phyloP scores from a whole-genome alignment of 345 rosid species.

The Garcia nutans region DNA sequence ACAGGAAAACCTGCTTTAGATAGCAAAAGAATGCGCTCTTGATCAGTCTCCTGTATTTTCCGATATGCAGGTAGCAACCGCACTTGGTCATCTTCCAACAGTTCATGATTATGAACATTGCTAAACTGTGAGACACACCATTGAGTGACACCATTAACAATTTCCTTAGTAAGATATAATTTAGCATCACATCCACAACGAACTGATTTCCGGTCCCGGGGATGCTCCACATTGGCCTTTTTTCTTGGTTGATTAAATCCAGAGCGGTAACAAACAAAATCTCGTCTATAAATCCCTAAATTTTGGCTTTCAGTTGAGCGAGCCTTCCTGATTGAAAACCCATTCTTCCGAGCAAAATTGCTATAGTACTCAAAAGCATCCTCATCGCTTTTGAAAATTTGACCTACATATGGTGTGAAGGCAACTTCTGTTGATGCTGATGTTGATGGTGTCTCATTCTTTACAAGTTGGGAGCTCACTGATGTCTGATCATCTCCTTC shows the following conservation, averaged over 20 bases:
- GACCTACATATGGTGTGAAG: conserved; percentile 83
- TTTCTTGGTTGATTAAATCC: conserved; percentile 92
- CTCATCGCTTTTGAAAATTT: conserved; percentile 70
- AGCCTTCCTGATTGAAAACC: conserved; percentile 89
- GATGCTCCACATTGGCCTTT: conserved; percentile 87
- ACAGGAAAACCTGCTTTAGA: conserved; percentile 95
- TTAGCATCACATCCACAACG: conserved; percentile 96
- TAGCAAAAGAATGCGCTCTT: conserved; percentile 77
- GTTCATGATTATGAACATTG: conserved; percentile 91
- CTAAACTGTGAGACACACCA: conserved; percentile 95
- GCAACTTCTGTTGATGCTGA: conserved; percentile 45
- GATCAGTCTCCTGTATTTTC: conserved; percentile 84
- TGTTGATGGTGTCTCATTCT: conserved; percentile 49
- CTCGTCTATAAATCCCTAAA: conserved; percentile 80
- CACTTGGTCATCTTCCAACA: conserved; percentile 91
- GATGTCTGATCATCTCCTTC: conserved; percentile 68
- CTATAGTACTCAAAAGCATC: conserved; percentile 87
- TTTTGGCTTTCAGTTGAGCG: conserved; percentile 87
- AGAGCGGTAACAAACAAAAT: conserved; percentile 93
- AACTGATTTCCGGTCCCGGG: conserved; percentile 86
- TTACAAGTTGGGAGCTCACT: conserved; percentile 44
- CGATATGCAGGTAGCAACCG: conserved; percentile 90
- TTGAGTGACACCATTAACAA: conserved; percentile 56
- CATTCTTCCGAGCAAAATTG: conserved; percentile 77
- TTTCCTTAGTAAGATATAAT: conserved; percentile 74